Percentiles rank a stretch among this genome's conserved stretches.
Evolutionary conservation across 176 grass and related monocot genomes (phyloP).

Genomic region (Eragrostis nindensis): DNA sequence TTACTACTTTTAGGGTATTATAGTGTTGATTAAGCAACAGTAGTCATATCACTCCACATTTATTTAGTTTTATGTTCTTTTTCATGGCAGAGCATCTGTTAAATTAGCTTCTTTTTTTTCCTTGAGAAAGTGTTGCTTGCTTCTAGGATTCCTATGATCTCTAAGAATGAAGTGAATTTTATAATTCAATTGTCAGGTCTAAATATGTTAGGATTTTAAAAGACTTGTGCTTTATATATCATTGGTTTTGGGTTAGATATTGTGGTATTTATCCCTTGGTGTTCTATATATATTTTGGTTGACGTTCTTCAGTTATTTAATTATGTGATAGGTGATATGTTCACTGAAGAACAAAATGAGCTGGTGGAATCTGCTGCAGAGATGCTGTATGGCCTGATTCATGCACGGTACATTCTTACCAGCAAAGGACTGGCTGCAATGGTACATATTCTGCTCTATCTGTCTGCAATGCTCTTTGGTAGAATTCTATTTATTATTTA

Average conservation of each 20-base stretch:
- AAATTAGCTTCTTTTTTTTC: not conserved
- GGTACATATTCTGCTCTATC: conserved; percentile 47
- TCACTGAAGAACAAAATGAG: conserved; percentile 84
- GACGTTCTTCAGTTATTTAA: not conserved
- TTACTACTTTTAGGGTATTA: not conserved
- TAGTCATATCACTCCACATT: not conserved
- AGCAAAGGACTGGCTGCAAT: conserved; percentile 86
- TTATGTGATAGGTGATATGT: conserved; percentile 31
- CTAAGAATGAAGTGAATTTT: not conserved
- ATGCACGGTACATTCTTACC: conserved; percentile 91
- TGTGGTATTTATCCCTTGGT: not conserved
- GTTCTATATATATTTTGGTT: not conserved
- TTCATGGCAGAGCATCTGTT: not conserved
- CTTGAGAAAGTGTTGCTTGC: not conserved
- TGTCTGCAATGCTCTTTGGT: conserved; percentile 6
- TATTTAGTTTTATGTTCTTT: not conserved
- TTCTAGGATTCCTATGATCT: not conserved
- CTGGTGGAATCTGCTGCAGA: conserved; percentile 91
- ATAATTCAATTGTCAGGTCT: not conserved
- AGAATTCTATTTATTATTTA: conserved; percentile 31
- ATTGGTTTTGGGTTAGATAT: not conserved
- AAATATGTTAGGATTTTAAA: not conserved
- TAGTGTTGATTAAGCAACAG: conserved; percentile 1
- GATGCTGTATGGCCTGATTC: conserved; percentile 92
- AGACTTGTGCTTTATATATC: not conserved